Evolutionary conservation across 129 eudicot genomes (phyloP), one percentile per base, ranked within the genome.

Genomic region (Tagetes erecta): DNA sequence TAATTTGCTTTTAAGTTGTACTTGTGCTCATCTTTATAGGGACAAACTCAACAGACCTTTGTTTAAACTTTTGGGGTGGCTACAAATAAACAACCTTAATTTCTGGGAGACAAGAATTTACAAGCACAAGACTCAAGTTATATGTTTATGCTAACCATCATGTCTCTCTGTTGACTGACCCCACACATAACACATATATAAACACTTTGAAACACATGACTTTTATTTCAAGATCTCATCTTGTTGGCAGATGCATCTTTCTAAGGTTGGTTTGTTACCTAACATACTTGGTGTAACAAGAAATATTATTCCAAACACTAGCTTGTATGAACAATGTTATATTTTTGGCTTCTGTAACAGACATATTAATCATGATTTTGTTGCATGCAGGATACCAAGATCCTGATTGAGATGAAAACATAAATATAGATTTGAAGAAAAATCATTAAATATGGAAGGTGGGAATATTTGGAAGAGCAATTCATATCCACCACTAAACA

Each of bases 61-160:
- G 27, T 36, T 34, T 75, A 38, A 53, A 76, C 67, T 76, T 76
- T 76, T 76, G 53, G 66, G 66, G 80, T 66, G 80, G 80, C 64
- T 41, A 77, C 75, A 45, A 36, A 68, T 68, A 45, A 34, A 30
- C 59, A 12, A 74, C 60, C 69, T 57, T 68, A 58, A 77, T 57
- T 58, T 77, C 31, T 77, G 76, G 81, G 70, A 77, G 69, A 77
- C 75, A 68, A 58, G 42, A 77, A 68, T 46, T 77, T 68, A 77
- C 81, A 77, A 58, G 81, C 81, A 77, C 81, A 68, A 68, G 70
- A 73, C 64, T 62, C 67, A 73, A 73, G 67, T 79, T 74, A 20
- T 64, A 59, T 72, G 83, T 79, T 79, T 72, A 79, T 53, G 73
- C 73, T 53, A 39, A 37, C 67, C 59, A 63, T 66, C 73, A 64